phyloP scores from a whole-genome alignment of 1,284 basidiomycete genomes.

The Fomitopsis betulina region DNA sequence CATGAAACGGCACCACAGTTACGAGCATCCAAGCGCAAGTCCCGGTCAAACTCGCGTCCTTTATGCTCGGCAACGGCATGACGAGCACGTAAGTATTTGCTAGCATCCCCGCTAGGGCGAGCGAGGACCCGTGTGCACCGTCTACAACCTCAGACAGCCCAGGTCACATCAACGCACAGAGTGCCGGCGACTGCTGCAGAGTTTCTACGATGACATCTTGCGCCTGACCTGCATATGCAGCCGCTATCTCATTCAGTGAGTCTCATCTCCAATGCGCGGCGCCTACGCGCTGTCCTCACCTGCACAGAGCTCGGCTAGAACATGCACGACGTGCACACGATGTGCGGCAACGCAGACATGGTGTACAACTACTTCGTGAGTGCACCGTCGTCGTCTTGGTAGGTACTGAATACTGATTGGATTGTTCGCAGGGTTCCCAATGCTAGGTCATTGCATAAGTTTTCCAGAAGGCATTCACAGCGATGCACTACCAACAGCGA shows the following conservation, averaged over 20 bases:
- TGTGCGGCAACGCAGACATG: slow-evolving; percentile 75
- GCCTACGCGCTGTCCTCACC: neutral
- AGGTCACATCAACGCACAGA: slow-evolving; percentile 58
- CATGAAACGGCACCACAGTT: no score
- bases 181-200: slow-evolving; percentile 65
- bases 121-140: slow-evolving; percentile 72
- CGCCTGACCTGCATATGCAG: slow-evolving; percentile 63
- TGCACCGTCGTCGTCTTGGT: slow-evolving; percentile 10
- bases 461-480: slow-evolving; percentile 67
- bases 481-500: slow-evolving; percentile 57
- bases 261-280: slow-evolving; percentile 21
- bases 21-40: no score
- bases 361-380: slow-evolving; percentile 76
- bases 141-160: slow-evolving; percentile 67
- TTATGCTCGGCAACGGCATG: slow-evolving; percentile 81
- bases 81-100: slow-evolving; percentile 71
- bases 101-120: no score
- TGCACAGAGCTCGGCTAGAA: slow-evolving; percentile 52
- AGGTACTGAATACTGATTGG: neutral
- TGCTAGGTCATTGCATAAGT: slow-evolving; percentile 66
- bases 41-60: slow-evolving; percentile 73
- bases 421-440: slow-evolving; percentile 61
- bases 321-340: slow-evolving; percentile 86
- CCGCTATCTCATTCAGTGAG: slow-evolving; percentile 57
- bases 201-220: slow-evolving; percentile 58